phyloP scores from a whole-genome alignment of 352 stramenopile genomes.

The Plasmopara viticola region DNA sequence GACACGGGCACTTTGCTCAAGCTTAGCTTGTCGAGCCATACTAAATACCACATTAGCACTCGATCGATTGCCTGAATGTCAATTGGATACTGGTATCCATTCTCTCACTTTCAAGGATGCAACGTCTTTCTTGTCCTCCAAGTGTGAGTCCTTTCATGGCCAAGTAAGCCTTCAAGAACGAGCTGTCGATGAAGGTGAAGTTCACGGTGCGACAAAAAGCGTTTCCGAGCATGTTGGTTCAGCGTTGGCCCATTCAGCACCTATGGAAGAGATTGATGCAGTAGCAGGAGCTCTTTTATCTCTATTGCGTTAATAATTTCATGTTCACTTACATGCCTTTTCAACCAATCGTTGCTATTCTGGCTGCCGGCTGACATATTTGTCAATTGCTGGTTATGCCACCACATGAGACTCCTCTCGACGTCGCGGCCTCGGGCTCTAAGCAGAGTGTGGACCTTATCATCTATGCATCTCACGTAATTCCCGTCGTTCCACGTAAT shows the following conservation, averaged over 20 bases:
- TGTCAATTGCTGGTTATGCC: constrained; percentile 11
- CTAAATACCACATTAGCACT: constrained; percentile 8
- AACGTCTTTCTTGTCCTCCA: constrained; percentile 1
- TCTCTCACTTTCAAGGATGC: constrained; percentile 11
- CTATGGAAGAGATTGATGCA: constrained; percentile 16
- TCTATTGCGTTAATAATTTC: not conserved
- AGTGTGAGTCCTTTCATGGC: constrained; percentile 2
- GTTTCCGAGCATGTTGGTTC: constrained; percentile 11
- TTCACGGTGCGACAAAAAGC: not conserved
- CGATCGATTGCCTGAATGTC: constrained; percentile 13
- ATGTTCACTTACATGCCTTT: no score
- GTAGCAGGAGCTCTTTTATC: constrained; percentile 8
- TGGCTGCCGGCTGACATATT: no score
- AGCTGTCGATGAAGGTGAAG: constrained; percentile 7
- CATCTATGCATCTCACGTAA: constrained; percentile 67
- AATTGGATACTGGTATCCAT: constrained; percentile 6
- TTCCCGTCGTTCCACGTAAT: constrained; percentile 73
- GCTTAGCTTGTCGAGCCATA: constrained; percentile 18
- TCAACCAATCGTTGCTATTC: no score
- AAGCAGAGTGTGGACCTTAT: constrained; percentile 56
- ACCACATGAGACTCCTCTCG: constrained; percentile 14
- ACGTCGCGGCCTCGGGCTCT: constrained; percentile 4
- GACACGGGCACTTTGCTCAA: constrained; percentile 13
- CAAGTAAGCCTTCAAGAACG: constrained; percentile 10
- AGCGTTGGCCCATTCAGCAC: constrained; percentile 15